Evolutionary conservation across 306 rosid species (phyloP).

Genomic region (Benincasa hispida): DNA sequence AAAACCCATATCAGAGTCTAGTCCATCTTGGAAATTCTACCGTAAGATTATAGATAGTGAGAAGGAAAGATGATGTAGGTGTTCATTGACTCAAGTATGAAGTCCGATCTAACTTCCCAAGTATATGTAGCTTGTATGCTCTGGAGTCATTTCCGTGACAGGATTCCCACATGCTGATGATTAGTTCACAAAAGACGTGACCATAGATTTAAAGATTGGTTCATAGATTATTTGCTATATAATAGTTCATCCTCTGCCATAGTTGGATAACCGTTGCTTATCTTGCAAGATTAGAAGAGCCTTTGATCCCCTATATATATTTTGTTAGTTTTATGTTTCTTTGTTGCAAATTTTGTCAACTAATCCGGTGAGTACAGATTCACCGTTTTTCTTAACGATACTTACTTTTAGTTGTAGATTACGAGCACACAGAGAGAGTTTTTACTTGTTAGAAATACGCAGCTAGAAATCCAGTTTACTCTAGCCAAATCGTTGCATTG

Average conservation of each 20-base stretch:
- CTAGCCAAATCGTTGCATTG: not conserved
- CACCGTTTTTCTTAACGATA: not conserved
- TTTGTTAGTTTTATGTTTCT: not conserved
- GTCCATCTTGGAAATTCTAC: constrained; percentile 51
- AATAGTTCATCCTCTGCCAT: not conserved
- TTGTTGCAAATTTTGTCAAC: not conserved
- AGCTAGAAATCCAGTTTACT: not conserved
- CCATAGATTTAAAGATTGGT: not conserved
- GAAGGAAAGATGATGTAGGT: not conserved
- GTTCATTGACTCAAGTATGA: not conserved
- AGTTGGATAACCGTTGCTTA: not conserved
- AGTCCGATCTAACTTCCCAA: constrained; percentile 1
- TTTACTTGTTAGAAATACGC: not conserved
- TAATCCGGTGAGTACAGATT: not conserved
- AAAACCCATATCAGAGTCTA: constrained; percentile 37
- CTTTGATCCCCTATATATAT: not conserved
- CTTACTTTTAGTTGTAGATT: not conserved
- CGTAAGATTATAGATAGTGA: constrained; percentile 2
- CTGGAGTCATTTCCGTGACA: not conserved
- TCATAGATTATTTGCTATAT: not conserved
- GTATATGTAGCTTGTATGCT: not conserved
- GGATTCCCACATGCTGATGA: not conserved
- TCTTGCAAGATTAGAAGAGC: not conserved
- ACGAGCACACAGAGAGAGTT: not conserved
- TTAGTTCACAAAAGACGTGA: not conserved